Base-by-base conservation (phyloP, 768 basidiomycete genomes). In the Mrakia blollopis region DNA sequence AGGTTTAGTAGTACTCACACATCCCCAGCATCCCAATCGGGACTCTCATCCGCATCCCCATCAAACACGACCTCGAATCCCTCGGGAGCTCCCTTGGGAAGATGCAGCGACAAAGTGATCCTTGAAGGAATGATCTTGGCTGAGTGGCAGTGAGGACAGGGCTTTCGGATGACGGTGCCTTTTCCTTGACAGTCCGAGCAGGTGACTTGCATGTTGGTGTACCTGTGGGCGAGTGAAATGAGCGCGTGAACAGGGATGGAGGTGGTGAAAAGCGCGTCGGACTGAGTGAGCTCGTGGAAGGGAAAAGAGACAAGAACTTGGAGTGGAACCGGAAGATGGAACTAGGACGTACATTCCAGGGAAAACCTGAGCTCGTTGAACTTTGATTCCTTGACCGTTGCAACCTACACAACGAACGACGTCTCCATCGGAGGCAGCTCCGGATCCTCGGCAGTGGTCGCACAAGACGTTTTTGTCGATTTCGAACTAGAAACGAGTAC, bases 11-110 rank as follows among this genome's bases (percentile, higher is more conserved):
- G 86, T 69, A 98, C 86, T 54, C 98, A 86, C 72, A 99, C 89
- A 84, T 99, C 95, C 11, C 97, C 97, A 9, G 97, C 86, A 81
- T 96, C 94, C 92, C 92, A 97, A 80, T 98, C 97, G 4, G 93
- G 93, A 75, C 87, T 91, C 85, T 99, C 95, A 82, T 98, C 97
- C 63, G 92, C 92, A 83, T 98, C 95, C n/a, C 93, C 94, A 80
- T 97, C 93, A 78, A 94, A 98, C 0, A 95, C 87, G 52, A 95
- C 88, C 83, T 99, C 93, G 81, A 92, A 90, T 0, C 92, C 94
- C 81, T 99, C 97, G 0, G 95, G 92, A 86, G 92, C 91, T 25
- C 97, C 97, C 7, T 89, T 88, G 18, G 89, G 87, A 68, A 98
- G 88, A 65, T 97, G 93, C 32, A 98, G 87, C 2, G 92, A 93